These are phyloP conservation scores for Eremochloa ophiuroides DNA, from an alignment of 176 grass and related monocot genomes.

Conservation along the genomic window DNA sequence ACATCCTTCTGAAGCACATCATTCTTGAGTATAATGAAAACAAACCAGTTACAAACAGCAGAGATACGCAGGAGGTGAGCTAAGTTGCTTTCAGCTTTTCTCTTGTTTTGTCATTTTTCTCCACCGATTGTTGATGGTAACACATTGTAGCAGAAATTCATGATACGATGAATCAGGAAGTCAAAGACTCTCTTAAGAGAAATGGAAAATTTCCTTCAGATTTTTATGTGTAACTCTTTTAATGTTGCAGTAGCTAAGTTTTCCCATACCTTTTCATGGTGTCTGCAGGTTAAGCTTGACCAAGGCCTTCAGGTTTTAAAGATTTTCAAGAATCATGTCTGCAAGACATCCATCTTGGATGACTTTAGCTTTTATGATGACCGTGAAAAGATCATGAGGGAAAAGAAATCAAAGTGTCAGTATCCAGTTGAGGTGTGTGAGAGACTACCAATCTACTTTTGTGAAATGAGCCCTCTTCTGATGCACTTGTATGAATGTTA, in stretches of 20 bases:
- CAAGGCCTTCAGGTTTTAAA: slow-evolving; percentile 72
- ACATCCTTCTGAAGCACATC: slow-evolving; percentile 72
- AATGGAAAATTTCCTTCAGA: neutral
- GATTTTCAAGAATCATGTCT: slow-evolving; percentile 74
- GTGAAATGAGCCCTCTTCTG: neutral
- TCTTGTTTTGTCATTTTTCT: neutral
- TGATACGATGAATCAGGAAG: neutral
- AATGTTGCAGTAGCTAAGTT: neutral
- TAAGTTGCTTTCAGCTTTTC: neutral
- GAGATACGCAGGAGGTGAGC: slow-evolving; percentile 88
- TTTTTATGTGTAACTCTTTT: neutral
- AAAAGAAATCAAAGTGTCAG: slow-evolving; percentile 58
- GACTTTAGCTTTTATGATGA: slow-evolving; percentile 77
- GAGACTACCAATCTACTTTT: slow-evolving; percentile 7
- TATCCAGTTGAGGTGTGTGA: slow-evolving; percentile 39
- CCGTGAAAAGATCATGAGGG: slow-evolving; percentile 72
- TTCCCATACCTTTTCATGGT: neutral
- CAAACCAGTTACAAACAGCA: slow-evolving; percentile 88
- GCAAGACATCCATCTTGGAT: slow-evolving; percentile 77
- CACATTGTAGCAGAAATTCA: neutral
- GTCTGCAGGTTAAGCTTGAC: slow-evolving; percentile 76
- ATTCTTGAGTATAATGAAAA: slow-evolving; percentile 82
- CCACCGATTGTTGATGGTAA: neutral
- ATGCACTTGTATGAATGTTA: neutral
- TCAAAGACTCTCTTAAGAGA: neutral